Evolutionary conservation across 257 asterid species (phyloP).

Genomic region (Solanum sitiens): DNA sequence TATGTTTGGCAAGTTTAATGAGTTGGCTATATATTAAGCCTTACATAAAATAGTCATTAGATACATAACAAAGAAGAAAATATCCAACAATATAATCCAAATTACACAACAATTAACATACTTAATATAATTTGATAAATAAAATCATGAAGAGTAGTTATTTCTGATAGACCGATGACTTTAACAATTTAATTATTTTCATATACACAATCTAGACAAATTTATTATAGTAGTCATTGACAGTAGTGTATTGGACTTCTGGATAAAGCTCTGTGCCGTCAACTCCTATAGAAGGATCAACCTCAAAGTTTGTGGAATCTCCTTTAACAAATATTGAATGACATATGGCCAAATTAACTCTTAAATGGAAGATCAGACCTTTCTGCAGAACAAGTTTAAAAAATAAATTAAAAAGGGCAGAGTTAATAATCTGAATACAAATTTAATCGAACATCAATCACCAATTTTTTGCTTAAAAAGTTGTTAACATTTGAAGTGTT

Average conservation of each 20-base stretch:
- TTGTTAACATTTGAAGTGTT: neutral
- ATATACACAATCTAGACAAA: constrained; percentile 10
- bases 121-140: too few species aligned
- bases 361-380: constrained; percentile 24
- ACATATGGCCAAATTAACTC: constrained; percentile 22
- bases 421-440: neutral
- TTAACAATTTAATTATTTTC: neutral
- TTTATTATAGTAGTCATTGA: constrained; percentile 34
- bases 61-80: too few species aligned
- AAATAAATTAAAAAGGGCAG: neutral
- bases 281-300: constrained; percentile 39
- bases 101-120: neutral
- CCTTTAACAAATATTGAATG: constrained; percentile 52
- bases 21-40: too few species aligned
- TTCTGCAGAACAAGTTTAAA: constrained; percentile 16
- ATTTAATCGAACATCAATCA: neutral
- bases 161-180: neutral
- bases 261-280: constrained; percentile 69
- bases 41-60: too few species aligned
- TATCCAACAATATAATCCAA: too few species aligned
- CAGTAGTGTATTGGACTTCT: constrained; percentile 54
- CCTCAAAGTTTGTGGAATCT: constrained; percentile 40
- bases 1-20: too few species aligned
- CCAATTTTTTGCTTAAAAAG: neutral
- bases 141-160: too few species aligned